Conservation (phyloP, 1,284 basidiomycete genomes). For the Inonotus hispidus region DNA sequence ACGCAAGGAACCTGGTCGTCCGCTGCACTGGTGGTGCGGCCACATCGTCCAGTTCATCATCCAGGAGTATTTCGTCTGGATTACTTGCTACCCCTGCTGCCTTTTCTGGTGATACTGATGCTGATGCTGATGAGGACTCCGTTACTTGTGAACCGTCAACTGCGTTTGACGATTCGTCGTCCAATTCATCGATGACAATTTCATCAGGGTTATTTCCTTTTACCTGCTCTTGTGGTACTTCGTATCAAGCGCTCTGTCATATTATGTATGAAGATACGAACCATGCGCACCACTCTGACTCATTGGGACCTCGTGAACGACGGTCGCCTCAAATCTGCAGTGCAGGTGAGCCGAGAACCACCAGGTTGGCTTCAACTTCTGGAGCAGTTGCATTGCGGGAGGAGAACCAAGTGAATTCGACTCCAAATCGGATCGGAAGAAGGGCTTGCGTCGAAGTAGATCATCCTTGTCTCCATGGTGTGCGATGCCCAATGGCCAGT, state of each 20-base stretch:
- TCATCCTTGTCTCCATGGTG: slow-evolving; percentile 67
- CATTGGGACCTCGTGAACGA: slow-evolving; percentile 42
- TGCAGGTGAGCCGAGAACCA: slow-evolving; percentile 98
- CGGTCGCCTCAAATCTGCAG: slow-evolving; percentile 71
- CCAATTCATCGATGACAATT: slow-evolving; percentile 56
- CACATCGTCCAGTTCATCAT: slow-evolving; percentile 51
- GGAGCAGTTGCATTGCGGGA: slow-evolving; percentile 77
- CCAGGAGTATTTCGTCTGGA: slow-evolving; percentile 67
- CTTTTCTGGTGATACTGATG: no score
- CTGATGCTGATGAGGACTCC: background rate
- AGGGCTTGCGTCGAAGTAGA: slow-evolving; percentile 77
- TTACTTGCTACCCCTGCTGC: slow-evolving; percentile 33
- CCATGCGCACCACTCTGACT: slow-evolving; percentile 6
- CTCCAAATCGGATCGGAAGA: slow-evolving; percentile 73
- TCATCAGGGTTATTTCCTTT: slow-evolving; percentile 54
- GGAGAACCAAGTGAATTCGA: slow-evolving; percentile 81
- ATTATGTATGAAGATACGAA: background rate
- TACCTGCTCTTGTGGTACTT: slow-evolving; percentile 11
- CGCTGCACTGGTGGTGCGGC: slow-evolving; percentile 29
- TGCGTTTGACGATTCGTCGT: slow-evolving; percentile 24
- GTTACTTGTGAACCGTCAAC: background rate
- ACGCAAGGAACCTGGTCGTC: slow-evolving; percentile 79
- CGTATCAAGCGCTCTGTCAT: background rate
- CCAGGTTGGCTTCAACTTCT: slow-evolving; percentile 73
- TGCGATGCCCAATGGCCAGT: slow-evolving; percentile 92